Percentiles rank a stretch among this genome's conserved stretches.
These are phyloP conservation scores for Cryphonectria parasitica DNA, from an alignment of 2,329 filamentous ascomycete genomes.

Conservation along the genomic window DNA sequence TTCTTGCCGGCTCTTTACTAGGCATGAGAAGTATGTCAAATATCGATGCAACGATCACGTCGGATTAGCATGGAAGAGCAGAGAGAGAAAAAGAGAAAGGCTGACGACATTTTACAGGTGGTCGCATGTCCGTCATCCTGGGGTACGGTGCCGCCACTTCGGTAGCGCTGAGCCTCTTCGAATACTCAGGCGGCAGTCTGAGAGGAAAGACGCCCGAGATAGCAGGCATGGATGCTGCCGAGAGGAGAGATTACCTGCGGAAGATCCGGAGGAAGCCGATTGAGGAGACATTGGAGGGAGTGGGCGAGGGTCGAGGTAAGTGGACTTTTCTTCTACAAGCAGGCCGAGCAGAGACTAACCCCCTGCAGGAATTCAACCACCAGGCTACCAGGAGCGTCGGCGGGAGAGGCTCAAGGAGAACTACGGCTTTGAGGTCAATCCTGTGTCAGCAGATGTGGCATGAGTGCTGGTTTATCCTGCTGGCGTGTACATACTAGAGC, in stretches of 20 bases:
- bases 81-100: neutral
- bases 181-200: constrained; percentile 69
- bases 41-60: constrained; percentile 15
- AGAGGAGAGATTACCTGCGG: constrained; percentile 74
- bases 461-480: constrained; percentile 29
- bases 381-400: constrained; percentile 84
- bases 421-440: constrained; percentile 84
- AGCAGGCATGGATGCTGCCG: constrained; percentile 73
- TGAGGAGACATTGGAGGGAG: constrained; percentile 77
- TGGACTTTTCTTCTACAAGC: constrained; percentile 13
- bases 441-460: constrained; percentile 55
- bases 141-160: constrained; percentile 66
- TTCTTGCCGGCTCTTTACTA: constrained; percentile 72
- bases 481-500: constrained; percentile 30
- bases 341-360: constrained; percentile 24
- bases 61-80: neutral
- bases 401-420: constrained; percentile 80
- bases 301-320: constrained; percentile 88
- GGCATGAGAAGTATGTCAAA: constrained; percentile 71
- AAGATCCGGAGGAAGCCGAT: constrained; percentile 74
- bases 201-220: constrained; percentile 58
- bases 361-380: constrained; percentile 72
- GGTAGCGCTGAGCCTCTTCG: constrained; percentile 63
- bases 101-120: constrained; percentile 45
- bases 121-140: constrained; percentile 71